phyloP scores from a whole-genome alignment of 192 early-diverging fungal species.

The Diversispora eburnea region DNA sequence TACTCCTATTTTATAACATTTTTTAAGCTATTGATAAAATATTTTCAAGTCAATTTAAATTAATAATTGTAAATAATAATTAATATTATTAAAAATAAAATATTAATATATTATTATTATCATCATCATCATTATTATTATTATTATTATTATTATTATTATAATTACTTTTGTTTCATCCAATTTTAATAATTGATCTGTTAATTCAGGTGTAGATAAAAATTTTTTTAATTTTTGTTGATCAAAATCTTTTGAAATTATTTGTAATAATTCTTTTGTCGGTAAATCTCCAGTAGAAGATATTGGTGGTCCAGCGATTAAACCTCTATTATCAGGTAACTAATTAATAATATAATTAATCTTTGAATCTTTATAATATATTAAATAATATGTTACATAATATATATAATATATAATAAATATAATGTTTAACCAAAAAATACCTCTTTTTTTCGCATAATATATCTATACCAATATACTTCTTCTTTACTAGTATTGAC shows the following conservation, averaged over 20 bases:
- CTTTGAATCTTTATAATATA: too few relatives aligned
- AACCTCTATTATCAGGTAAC: slow-evolving; percentile 3
- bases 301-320: not conserved
- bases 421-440: too few relatives aligned
- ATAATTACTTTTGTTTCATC: slow-evolving; percentile 72
- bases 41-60: not conserved
- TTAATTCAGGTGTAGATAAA: slow-evolving; percentile 55
- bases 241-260: not conserved
- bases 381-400: too few relatives aligned
- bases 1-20: slow-evolving; percentile 78
- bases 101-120: not conserved
- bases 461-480: slow-evolving; percentile 19
- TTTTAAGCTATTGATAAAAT: not conserved
- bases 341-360: not conserved
- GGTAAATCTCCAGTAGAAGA: not conserved
- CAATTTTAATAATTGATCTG: slow-evolving; percentile 62
- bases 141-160: slow-evolving; percentile 1
- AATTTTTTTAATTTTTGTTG: slow-evolving; percentile 50
- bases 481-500: not conserved
- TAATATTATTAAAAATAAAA: not conserved
- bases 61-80: not conserved
- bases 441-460: not conserved
- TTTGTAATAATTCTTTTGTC: not conserved
- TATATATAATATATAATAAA: too few relatives aligned
- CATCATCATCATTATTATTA: not conserved